Percentiles rank a stretch among this genome's conserved stretches.
These are phyloP conservation scores for Daldinia sp. DNA, from an alignment of 2,329 filamentous ascomycete species.

Conservation along the genomic window DNA sequence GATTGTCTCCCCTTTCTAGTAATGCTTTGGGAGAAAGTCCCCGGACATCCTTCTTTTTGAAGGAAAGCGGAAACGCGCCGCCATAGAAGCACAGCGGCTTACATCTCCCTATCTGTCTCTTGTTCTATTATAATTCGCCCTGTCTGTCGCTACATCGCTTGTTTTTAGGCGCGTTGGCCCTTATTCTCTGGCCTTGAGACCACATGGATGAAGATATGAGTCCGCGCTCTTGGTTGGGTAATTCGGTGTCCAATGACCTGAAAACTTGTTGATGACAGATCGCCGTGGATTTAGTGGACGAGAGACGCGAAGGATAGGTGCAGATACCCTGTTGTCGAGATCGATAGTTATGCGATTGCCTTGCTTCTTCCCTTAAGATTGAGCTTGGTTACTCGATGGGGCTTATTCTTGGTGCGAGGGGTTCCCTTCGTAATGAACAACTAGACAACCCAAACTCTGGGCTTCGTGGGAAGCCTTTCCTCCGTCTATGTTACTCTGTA, in stretches of 20 bases:
- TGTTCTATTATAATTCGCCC: slow-evolving; percentile 54
- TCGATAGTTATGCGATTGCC: slow-evolving; percentile 99
- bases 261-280: slow-evolving; percentile 45
- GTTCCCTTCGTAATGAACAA: slow-evolving; percentile 53
- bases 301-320: slow-evolving; percentile 64
- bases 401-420: slow-evolving; percentile 99
- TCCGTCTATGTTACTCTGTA: slow-evolving; percentile 37
- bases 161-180: slow-evolving; percentile 33
- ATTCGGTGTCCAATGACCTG: slow-evolving; percentile 39
- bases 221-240: slow-evolving; percentile 66
- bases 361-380: slow-evolving; percentile 53
- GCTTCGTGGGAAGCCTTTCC: slow-evolving; percentile 49
- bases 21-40: slow-evolving; percentile 99
- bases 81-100: slow-evolving; percentile 99
- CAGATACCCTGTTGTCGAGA: slow-evolving; percentile 83
- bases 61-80: slow-evolving; percentile 94
- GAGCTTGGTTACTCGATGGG: slow-evolving; percentile 96
- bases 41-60: slow-evolving; percentile 78
- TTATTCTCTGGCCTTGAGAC: slow-evolving; percentile 53
- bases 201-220: slow-evolving; percentile 90
- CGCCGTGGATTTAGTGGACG: slow-evolving; percentile 54
- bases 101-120: slow-evolving; percentile 70
- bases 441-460: slow-evolving; percentile 52
- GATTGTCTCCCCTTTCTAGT: slow-evolving; percentile 50
- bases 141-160: slow-evolving; percentile 62